Evolutionary conservation across 345 rosid species (phyloP), one percentile per base, ranked within the genome.

Genomic region (Eucalyptus urophylla): DNA sequence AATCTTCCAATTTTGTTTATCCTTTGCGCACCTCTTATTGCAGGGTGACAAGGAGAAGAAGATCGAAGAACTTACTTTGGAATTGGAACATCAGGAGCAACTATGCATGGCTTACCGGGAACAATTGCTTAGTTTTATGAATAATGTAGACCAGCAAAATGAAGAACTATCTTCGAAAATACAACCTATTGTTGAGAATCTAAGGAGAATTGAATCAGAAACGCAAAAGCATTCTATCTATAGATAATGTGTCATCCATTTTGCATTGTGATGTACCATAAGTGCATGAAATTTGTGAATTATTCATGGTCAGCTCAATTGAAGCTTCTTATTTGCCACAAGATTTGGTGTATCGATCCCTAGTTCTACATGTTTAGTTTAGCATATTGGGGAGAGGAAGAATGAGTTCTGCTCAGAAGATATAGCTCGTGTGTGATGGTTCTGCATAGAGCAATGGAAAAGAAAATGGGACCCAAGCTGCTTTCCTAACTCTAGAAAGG

Each of bases 21-120:
- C 65, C 19, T 69, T 47, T 49, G 83, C 11, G 29, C 47, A 1
- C 21, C 85, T 80, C 51, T 88, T 80, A 87, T 88, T 90, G 91
- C 86, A 96, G 98, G 96, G 93, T 49, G 96, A 94, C 89, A 96
- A 95, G 90, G 97, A 95, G 43, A 92, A 92, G 94, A 94, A 92
- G 91, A 96, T 96, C 31, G 92, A 95, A 91, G 96, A 94, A 88
- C 95, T 95, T 25, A 92, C 89, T 2, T 86, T 54, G 89, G 97
- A 95, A 92, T 65, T 95, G 90, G 93, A 92, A 90, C 95, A 8
- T 87, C 97, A 94, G 50, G 95, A 95, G 65, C 93, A 92, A 88
- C 86, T 95, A 86, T 95, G 97, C 86, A 69, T 67, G 49, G 87
- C 91, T 33, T 94, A 94, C 88, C 91, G 95, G 89, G 95, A 94